Evolutionary conservation across 176 grass and related monocot species (phyloP).

Genomic region (Alopecurus myosuroides): DNA sequence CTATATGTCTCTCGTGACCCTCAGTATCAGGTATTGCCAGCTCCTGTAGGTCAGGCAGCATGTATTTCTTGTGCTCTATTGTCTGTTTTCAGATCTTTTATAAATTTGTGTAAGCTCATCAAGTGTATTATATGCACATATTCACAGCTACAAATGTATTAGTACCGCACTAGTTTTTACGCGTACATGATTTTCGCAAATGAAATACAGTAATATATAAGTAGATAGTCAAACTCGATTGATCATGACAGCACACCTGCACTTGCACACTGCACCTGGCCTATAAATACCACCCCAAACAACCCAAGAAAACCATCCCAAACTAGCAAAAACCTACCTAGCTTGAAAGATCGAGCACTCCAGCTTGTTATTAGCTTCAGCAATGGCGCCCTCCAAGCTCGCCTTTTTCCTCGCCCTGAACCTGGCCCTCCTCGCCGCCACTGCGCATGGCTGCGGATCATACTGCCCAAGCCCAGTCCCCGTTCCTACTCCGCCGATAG

Average conservation of each 20-base stretch:
- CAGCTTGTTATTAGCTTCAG: neutral
- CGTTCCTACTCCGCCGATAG: neutral
- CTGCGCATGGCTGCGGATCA: conserved; percentile 7
- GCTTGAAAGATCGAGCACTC: neutral
- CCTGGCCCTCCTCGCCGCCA: conserved; percentile 12
- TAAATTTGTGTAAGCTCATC: neutral
- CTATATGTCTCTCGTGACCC: neutral
- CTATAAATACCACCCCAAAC: neutral
- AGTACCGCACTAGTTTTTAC: too few relatives aligned
- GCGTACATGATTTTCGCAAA: neutral
- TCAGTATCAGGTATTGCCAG: neutral
- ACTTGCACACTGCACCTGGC: neutral
- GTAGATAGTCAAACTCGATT: neutral
- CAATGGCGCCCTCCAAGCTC: conserved; percentile 18
- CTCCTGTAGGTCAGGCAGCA: neutral
- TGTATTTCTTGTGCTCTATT: neutral
- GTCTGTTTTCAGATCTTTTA: neutral
- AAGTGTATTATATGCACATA: neutral
- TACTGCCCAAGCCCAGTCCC: conserved; percentile 6
- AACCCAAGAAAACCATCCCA: neutral
- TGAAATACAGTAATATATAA: neutral
- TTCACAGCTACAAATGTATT: neutral
- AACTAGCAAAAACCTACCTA: neutral
- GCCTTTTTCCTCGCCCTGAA: conserved; percentile 21
- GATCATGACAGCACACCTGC: neutral